Base-by-base conservation (phyloP, 225 moss, liverwort and hornwort species). In the Bryum argenteum region DNA sequence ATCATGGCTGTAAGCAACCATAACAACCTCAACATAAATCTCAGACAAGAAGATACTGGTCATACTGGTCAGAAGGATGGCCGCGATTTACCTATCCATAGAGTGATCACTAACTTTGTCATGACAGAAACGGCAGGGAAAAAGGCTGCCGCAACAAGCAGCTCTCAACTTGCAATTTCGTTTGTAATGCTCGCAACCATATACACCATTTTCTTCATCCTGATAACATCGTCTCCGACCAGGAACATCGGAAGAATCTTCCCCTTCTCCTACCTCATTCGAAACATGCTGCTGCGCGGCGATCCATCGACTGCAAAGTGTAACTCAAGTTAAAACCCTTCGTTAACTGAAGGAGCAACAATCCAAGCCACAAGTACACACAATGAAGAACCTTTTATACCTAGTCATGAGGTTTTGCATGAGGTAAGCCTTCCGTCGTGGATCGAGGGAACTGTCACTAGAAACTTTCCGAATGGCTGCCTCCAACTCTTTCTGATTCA, bases 361-460 rank as follows among this genome's bases (percentile, higher is more conserved):
- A 33, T 68, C 20, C 40, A 20, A 11, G 11, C 33, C 58, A 54
- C 15, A 64, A 53, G 26, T 20, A 67, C 69, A 37, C 8, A 53
- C 2, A 71, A 54, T 14, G 22, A 63, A 17, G 7, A 48, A 17
- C 7, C 6, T 16, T 15, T 16, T 2, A 16, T 82, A 79, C 96
- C 96, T 97, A 52, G 96, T 97, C 96, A 97, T 97, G 21, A 97
- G 91, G 75, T 97, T 97, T 79, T 97, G 96, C 75, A 93, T 97
- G 45, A 97, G 93, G 75, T 97, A 97, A 14, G 93, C 93, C 78
- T 97, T 97, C 63, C 89, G 80, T 22, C 96, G 91, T 42, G 96
- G 96, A 67, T 97, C 96, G 22, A 97, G 87, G 61, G 96, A 97
- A 76, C 84, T 90, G 70, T 94, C 96, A 52, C 93, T 93, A 20